phyloP scores from a whole-genome alignment of 192 early-diverging fungal genomes.

The Polychytrium aggregatum region DNA sequence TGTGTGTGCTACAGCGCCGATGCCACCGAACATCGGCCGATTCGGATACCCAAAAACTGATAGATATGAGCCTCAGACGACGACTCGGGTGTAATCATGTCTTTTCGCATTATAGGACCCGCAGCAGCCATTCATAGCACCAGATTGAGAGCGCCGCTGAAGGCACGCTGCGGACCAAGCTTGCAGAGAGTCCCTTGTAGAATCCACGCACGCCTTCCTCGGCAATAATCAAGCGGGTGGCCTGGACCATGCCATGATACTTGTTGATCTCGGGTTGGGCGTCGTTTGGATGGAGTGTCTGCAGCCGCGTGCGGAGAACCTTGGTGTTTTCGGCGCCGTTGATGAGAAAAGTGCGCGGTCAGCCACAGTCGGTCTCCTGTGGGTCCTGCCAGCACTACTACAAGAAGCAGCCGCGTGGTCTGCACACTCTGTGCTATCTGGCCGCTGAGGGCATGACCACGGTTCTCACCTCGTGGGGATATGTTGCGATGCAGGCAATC shows the following conservation, averaged over 20 bases:
- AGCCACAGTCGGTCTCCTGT: too few species aligned
- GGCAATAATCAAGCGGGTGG: slow-evolving; percentile 50
- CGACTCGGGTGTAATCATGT: too few species aligned
- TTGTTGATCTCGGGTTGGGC: slow-evolving; percentile 17
- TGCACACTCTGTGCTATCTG: too few species aligned
- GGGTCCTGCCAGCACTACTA: too few species aligned
- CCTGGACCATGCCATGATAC: slow-evolving; percentile 77
- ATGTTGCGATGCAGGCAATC: slow-evolving; percentile 77
- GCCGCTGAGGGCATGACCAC: background rate
- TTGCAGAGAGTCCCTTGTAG: slow-evolving; percentile 79
- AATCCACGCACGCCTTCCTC: slow-evolving; percentile 78
- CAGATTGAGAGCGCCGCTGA: slow-evolving; percentile 74
- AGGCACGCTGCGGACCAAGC: slow-evolving; percentile 81
- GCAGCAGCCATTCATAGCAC: slow-evolving; percentile 76
- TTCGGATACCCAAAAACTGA: too few species aligned
- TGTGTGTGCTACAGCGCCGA: too few species aligned
- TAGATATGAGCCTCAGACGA: too few species aligned
- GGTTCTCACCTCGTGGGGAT: slow-evolving; percentile 78
- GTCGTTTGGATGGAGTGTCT: slow-evolving; percentile 46
- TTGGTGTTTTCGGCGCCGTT: too few species aligned
- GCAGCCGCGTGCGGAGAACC: slow-evolving; percentile 83
- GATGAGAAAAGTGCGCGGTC: too few species aligned
- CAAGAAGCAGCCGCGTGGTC: too few species aligned
- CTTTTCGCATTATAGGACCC: too few species aligned
- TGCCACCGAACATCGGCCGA: too few species aligned